Base-by-base conservation (phyloP, 2,329 filamentous ascomycete species). In the Fusarium longipes region DNA sequence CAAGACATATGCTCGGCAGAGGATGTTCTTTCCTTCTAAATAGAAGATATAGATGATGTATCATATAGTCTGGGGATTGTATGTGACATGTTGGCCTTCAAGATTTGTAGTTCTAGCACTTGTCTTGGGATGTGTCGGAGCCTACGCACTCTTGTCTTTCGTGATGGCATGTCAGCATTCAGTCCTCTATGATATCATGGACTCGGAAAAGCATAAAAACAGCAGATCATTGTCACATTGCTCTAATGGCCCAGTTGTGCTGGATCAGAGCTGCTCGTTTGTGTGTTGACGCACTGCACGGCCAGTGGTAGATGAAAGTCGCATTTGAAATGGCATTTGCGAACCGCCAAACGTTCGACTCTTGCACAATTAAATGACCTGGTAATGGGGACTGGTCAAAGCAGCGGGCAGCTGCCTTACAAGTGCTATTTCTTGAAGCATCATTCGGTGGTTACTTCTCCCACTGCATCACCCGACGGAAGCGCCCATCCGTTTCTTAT, bases 1-100 rank as follows among this genome's bases (percentile, higher is more conserved):
- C 4, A 48, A 45, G 20, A 65, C 65, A 25, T 64, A 58, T 1
- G 86, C 85, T 0, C 81, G 58, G 2, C 58, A 63, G 17, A 48
- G 35, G 5, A 62, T 62, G 0, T 62, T 62, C 2, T 62, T 62
- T 42, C 48, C 57, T 14, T 62, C 58, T 2, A 38, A 32, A 5
- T 63, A 33, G 42, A 8, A 14, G 11, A 15, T 35, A 35, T n/a
- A n/a, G n/a, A n/a, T n/a, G n/a, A n/a, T n/a, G n/a, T n/a, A n/a
- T n/a, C n/a, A n/a, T n/a, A n/a, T n/a, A n/a, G n/a, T n/a, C n/a
- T n/a, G n/a, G n/a, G n/a, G n/a, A n/a, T n/a, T n/a, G n/a, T n/a
- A n/a, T n/a, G n/a, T n/a, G n/a, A n/a, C n/a, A n/a, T n/a, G n/a
- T n/a, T n/a, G n/a, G 15, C 27, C 11, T 15, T 32, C 20, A 10